Conservation (phyloP, 805 yeast genomes). For the Wickerhamomyces ciferrii region DNA sequence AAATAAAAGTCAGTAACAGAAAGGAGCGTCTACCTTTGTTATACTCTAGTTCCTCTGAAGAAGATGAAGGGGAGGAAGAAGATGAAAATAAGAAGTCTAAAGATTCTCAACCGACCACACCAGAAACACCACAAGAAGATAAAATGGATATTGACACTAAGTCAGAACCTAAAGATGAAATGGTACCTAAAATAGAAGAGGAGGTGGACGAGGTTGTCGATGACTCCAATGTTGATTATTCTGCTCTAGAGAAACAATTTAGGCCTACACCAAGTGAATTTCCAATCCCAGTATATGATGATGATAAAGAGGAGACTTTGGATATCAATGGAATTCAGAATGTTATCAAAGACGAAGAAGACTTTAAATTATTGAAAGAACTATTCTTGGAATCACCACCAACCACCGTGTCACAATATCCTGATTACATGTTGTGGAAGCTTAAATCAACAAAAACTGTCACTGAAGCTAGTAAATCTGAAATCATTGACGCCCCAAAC, state of each 20-base stretch:
- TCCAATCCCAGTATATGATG: slow-evolving; percentile 55
- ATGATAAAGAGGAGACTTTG: slow-evolving; percentile 22
- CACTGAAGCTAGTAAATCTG: slow-evolving; percentile 20
- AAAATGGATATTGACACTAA: slow-evolving; percentile 16
- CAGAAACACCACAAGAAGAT: slow-evolving; percentile 21
- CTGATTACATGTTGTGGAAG: slow-evolving; percentile 30
- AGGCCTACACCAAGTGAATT: slow-evolving; percentile 41
- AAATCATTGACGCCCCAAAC: slow-evolving; percentile 14
- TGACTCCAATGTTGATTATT: slow-evolving; percentile 16
- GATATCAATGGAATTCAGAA: slow-evolving; percentile 47
- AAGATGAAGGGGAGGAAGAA: slow-evolving; percentile 25
- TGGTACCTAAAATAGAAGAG: slow-evolving; percentile 1
- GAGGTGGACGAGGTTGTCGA: slow-evolving; percentile 17
- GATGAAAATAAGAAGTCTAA: slow-evolving; percentile 1
- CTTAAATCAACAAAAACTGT: slow-evolving; percentile 28
- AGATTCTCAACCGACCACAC: slow-evolving; percentile 22
- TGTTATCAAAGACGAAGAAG: slow-evolving; percentile 71
- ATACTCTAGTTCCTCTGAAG: slow-evolving; percentile 23
- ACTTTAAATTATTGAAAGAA: slow-evolving; percentile 46
- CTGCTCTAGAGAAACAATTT: slow-evolving; percentile 29
- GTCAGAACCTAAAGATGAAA: background rate
- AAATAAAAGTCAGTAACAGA: background rate
- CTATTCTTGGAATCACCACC: slow-evolving; percentile 24
- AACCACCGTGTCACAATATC: background rate
- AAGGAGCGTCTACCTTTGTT: slow-evolving; percentile 6